Evolutionary conservation across 108 stramenopile genomes (phyloP).

Genomic region (Discostella pseudostelligera): DNA sequence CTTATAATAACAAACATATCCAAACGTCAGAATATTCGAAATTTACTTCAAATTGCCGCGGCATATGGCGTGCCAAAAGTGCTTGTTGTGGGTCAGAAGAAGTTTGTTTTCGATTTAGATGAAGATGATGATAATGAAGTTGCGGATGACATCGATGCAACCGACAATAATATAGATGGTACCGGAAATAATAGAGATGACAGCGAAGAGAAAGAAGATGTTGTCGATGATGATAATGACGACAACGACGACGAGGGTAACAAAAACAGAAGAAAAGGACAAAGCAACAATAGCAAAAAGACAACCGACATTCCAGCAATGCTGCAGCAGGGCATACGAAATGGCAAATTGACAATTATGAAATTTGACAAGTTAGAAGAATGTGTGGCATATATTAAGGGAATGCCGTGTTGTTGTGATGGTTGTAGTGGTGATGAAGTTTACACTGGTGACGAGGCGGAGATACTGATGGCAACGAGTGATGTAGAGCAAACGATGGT

Average conservation of each 20-base stretch:
- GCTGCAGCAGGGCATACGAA: conserved; percentile 10
- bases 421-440: neutral
- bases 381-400: conserved; percentile 56
- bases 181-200: too few relatives aligned
- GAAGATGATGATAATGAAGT: neutral
- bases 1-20: conserved; percentile 79
- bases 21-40: conserved; percentile 62
- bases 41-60: conserved; percentile 56
- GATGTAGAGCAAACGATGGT: too few relatives aligned
- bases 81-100: conserved; percentile 72
- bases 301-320: conserved; percentile 20
- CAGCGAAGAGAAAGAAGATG: too few relatives aligned
- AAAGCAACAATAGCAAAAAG: too few relatives aligned
- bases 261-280: too few relatives aligned
- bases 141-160: too few relatives aligned
- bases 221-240: too few relatives aligned
- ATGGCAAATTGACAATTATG: conserved; percentile 39
- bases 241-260: too few relatives aligned
- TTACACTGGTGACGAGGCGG: neutral
- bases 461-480: neutral
- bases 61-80: conserved; percentile 66
- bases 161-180: too few relatives aligned
- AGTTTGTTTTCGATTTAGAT: conserved; percentile 48
- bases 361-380: conserved; percentile 69
- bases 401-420: conserved; percentile 19